These are phyloP conservation scores for Pseudogymnoascus sp. DNA, from an alignment of 2,329 filamentous ascomycete species.

Conservation along the genomic window DNA sequence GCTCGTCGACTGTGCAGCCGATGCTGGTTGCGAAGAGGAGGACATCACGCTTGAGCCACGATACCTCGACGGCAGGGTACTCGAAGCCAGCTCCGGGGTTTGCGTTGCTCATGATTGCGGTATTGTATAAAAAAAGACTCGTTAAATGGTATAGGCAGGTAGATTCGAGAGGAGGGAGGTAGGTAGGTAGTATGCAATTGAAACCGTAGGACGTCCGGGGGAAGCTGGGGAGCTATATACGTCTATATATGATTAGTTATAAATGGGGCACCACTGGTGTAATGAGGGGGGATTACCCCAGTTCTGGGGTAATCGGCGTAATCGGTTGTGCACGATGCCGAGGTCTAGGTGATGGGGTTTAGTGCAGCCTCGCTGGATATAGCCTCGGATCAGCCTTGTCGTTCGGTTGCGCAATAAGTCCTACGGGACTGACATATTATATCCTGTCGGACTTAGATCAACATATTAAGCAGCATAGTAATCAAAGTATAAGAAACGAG, in stretches of 20 bases:
- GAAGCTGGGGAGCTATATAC: background rate
- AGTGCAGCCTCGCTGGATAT: background rate
- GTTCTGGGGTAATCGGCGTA: background rate
- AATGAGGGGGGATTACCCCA: background rate
- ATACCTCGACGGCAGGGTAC: conserved; percentile 66
- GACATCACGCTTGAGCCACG: conserved; percentile 81
- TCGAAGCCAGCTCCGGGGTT: conserved; percentile 60
- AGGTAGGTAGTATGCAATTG: background rate
- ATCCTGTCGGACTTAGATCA: no score
- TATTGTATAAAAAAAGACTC: background rate
- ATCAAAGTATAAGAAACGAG: background rate
- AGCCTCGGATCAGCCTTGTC: conserved; percentile 2
- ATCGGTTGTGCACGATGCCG: background rate
- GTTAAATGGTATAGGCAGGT: background rate
- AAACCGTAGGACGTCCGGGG: background rate
- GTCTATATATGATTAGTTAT: background rate
- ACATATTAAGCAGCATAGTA: conserved; percentile 7
- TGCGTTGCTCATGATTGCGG: conserved; percentile 5
- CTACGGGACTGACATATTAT: background rate
- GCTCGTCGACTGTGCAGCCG: conserved; percentile 74
- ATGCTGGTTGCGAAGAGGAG: conserved; percentile 88
- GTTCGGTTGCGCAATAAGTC: background rate
- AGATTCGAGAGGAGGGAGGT: no score
- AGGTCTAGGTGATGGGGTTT: background rate
- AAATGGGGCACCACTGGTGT: background rate